A percentile compares a stretch with the other conserved stretches of the same genome.
phyloP scores from a whole-genome alignment of 2,329 filamentous ascomycete genomes.

The Apiospora hydei region DNA sequence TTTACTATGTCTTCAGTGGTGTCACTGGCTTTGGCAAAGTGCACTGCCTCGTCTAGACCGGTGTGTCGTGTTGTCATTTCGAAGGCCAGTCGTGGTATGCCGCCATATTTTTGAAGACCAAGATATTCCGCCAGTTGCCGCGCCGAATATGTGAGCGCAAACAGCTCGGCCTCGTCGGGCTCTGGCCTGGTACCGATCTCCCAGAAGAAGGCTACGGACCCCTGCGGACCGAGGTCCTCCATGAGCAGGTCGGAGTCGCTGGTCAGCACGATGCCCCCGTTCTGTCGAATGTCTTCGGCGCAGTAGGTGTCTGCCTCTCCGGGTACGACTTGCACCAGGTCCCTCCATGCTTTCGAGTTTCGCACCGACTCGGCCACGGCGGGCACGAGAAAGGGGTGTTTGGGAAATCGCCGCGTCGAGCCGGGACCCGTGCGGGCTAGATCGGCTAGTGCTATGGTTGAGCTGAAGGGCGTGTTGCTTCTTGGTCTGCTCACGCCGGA shows the following conservation, averaged over 20 bases:
- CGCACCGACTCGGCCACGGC: conserved; percentile 75
- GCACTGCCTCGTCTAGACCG: conserved; percentile 33
- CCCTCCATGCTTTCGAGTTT: conserved; percentile 49
- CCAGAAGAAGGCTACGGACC: conserved; percentile 72
- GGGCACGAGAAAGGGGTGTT: conserved; percentile 76
- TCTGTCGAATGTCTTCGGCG: conserved; percentile 65
- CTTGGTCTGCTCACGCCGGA: conserved; percentile 31
- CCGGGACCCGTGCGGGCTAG: conserved; percentile 4
- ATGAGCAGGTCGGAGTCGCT: conserved; percentile 88
- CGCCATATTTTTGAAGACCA: conserved; percentile 37
- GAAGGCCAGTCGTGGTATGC: conserved; percentile 41
- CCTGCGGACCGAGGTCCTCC: conserved; percentile 69
- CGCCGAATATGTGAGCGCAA: conserved; percentile 46
- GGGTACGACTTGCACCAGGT: conserved; percentile 67
- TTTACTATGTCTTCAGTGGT: conserved; percentile 28
- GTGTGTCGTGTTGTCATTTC: conserved; percentile 33
- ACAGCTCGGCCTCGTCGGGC: conserved; percentile 26
- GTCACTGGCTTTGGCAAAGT: conserved; percentile 34
- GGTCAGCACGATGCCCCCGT: conserved; percentile 70
- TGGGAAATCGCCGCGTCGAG: conserved; percentile 40
- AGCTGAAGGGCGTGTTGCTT: not conserved
- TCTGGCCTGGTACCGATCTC: conserved; percentile 58
- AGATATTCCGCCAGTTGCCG: conserved; percentile 37
- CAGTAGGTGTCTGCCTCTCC: conserved; percentile 89
- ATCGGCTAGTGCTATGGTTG: conserved; percentile 2